Base-by-base conservation (phyloP, 805 yeast genomes). In the Candida dajiaensis region DNA sequence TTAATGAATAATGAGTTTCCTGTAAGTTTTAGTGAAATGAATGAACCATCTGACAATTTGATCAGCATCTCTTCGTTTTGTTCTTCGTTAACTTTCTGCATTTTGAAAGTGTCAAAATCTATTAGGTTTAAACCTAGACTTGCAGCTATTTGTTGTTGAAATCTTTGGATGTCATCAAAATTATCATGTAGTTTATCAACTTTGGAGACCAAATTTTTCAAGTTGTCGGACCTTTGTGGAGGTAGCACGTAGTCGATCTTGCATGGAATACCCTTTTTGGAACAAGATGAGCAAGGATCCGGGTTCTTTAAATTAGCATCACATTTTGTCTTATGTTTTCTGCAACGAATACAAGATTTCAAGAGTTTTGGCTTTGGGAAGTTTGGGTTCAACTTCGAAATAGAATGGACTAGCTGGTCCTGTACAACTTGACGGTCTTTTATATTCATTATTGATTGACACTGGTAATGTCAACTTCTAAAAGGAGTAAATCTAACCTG, bases 251-350 rank as follows among this genome's bases (percentile, higher is more conserved):
- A 67, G 51, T 80, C 86, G 40, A 81, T 65, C 40, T 72, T 71
- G 56, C 89, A 83, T 23, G 65, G 63, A 19, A 76, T 54, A 16
- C 77, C 76, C 48, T 74, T 71, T 57, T 73, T 77, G 6, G 66
- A 52, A 58, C 89, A 83, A 26, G 76, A 71, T 3, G 81, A 61
- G 55, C 89, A 83, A 0, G 85, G 76, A 21, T 63, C 57, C 4
- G 88, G 87, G 31, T 69, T 62, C 15, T 78, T 74, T 21, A 58
- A 57, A 13, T 64, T 51, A 12, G 82, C 82, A 57, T 82, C 83
- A 62, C 89, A 83, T 55, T 74, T 79, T 16, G 82, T 80, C 59
- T 83, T 83, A 54, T 80, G 83, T 55, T 76, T 77, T 31, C 88
- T 70, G 61, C 89, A 83, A 28, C 84, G 67, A 5, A 75, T 70